A percentile compares a stretch with the other conserved stretches of the same genome.
Evolutionary conservation across 177 flowering plant genomes (phyloP).

Genomic region (Vitis hybrid): DNA sequence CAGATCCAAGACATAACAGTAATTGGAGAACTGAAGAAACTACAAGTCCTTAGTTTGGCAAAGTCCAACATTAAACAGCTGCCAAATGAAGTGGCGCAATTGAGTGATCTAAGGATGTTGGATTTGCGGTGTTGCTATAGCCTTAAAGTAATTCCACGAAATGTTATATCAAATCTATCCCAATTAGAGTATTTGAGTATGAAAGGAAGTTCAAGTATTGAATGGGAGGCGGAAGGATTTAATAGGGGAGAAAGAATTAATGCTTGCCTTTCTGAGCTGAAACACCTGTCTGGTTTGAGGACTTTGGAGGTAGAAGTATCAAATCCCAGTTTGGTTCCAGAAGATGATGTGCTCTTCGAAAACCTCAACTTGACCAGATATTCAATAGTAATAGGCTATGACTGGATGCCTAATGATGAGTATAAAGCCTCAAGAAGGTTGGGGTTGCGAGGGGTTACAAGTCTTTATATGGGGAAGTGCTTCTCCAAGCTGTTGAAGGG

Average conservation of each 20-base stretch:
- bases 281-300: constrained; percentile 1
- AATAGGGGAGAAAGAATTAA: background rate
- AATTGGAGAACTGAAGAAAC: constrained; percentile 10
- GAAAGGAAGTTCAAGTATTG: background rate
- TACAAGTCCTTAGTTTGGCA: constrained; percentile 10
- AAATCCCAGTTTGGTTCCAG: no score
- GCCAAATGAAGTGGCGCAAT: constrained; percentile 3
- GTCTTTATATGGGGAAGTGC: no score
- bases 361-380: no score
- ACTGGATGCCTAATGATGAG: no score
- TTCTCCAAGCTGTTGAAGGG: no score
- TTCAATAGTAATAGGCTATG: no score
- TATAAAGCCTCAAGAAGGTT: no score
- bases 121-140: background rate
- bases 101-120: constrained; percentile 14
- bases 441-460: no score
- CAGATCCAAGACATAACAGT: no score
- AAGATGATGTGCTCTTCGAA: no score
- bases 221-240: constrained; percentile 9
- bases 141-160: constrained; percentile 7
- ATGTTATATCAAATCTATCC: constrained; percentile 10
- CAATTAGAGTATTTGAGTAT: constrained; percentile 23
- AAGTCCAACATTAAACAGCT: background rate
- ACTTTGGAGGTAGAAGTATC: background rate
- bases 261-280: constrained; percentile 20